Evolutionary conservation across 225 moss, liverwort and hornwort genomes (phyloP), one percentile per base, ranked within the genome.

Genomic region (Anthoceros angustus): DNA sequence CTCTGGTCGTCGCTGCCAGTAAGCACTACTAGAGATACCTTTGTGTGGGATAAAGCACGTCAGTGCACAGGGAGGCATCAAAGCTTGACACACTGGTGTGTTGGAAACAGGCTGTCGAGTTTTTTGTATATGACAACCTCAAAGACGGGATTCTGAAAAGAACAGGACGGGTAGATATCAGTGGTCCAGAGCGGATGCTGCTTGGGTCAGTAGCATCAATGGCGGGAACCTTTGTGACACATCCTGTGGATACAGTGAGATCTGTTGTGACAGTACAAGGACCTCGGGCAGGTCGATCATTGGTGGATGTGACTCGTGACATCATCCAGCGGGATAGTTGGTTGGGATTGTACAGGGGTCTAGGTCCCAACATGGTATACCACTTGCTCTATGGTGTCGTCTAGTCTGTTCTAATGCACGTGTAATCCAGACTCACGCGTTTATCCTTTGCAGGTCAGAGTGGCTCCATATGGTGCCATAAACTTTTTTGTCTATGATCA

Each of bases 401-500:
- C 0, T 8, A 1, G 40, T 39, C 25, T 25, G 16, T 26, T 2
- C 10, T 10, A 26, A 63, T 11, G 63, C 23, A n/a, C 40, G 10
- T 41, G 18, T n/a, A 15, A 2, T 8, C 15, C 38, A 23, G 1
- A 38, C 23, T 14, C 7, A 1, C 40, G 25, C 40, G 15, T 0
- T 64, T 38, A 9, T n/a, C 46, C 25, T 26, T 42, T 5, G 48
- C 63, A 70, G 70, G 43, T 43, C 26, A 45, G 71, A 50, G 71
- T 64, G 40, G 65, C 64, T 64, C 71, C 71, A 60, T 71, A 66
- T 71, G 71, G 71, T 61, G 65, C 64, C 7, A 50, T 71, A 40
- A 71, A 71, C 14, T 71, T 71, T 42, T 66, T 61, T 21, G 71
- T 71, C 46, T 71, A 71, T n/a, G 64, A 71, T 32, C 49, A 66